Conservation (phyloP, 495 filamentous ascomycete genomes). For the Aspergillus homomorphus region DNA sequence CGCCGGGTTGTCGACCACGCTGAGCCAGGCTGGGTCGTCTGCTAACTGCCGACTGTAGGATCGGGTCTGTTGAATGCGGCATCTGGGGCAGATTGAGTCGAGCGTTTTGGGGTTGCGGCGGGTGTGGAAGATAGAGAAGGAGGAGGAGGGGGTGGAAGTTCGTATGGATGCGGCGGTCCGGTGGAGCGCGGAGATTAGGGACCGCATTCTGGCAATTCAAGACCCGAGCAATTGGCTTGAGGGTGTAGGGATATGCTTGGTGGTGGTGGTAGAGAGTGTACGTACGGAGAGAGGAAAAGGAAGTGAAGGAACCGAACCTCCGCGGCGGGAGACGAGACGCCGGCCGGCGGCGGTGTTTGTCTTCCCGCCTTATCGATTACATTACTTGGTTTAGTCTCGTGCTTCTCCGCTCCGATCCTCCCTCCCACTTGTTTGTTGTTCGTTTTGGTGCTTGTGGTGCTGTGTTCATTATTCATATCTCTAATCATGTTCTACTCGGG, state of each 20-base stretch:
- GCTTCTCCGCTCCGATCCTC: constrained; percentile 14
- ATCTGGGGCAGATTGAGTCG: constrained; percentile 38
- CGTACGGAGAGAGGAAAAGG: neutral
- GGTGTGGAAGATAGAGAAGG: constrained; percentile 18
- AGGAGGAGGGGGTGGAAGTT: constrained; percentile 18
- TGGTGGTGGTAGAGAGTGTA: too few species aligned
- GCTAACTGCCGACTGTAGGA: constrained; percentile 32
- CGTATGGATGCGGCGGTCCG: constrained; percentile 23
- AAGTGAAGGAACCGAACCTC: neutral
- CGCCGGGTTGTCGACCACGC: constrained; percentile 81
- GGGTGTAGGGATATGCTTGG: too few species aligned
- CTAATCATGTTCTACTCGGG: constrained; percentile 73
- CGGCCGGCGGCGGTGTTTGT: too few species aligned
- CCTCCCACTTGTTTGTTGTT: neutral
- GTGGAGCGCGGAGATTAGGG: constrained; percentile 31
- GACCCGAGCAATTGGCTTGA: too few species aligned
- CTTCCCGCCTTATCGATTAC: neutral
- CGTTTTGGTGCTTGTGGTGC: neutral
- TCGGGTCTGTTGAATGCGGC: constrained; percentile 38
- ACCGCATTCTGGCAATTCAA: constrained; percentile 27
- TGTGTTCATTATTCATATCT: neutral
- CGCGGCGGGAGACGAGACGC: too few species aligned
- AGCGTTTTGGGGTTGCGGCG: neutral
- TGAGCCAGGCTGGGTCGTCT: constrained; percentile 70
- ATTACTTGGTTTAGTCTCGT: neutral